These are phyloP conservation scores for Clavispora fructus DNA, from an alignment of 805 yeast species.

Conservation along the genomic window DNA sequence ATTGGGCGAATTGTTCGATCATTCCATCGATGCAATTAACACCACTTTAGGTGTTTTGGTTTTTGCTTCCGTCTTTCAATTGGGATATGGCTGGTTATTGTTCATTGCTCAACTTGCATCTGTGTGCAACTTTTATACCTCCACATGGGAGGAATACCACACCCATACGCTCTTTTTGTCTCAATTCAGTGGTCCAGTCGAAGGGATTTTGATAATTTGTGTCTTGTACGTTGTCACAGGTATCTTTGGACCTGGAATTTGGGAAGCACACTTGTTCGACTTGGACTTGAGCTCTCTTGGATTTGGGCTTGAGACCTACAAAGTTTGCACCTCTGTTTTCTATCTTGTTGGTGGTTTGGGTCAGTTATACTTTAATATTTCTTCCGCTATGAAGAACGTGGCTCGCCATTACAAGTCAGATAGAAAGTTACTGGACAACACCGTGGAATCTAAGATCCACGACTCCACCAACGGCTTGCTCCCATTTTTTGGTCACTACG, in stretches of 20 bases:
- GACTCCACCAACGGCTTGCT: constrained; percentile 47
- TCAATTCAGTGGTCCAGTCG: constrained; percentile 89
- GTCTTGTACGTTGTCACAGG: constrained; percentile 59
- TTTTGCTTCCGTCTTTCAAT: constrained; percentile 69
- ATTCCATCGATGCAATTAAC: constrained; percentile 68
- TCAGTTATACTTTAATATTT: constrained; percentile 58
- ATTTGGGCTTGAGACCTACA: constrained; percentile 14
- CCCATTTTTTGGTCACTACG: constrained; percentile 62
- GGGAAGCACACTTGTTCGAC: constrained; percentile 46
- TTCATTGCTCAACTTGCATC: constrained; percentile 67
- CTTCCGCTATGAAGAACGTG: constrained; percentile 62
- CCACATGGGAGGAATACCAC: constrained; percentile 95
- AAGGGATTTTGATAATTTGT: constrained; percentile 71
- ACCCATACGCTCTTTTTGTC: constrained; percentile 78
- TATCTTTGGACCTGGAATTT: constrained; percentile 59
- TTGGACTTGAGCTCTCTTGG: constrained; percentile 36
- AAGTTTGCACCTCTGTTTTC: constrained; percentile 37
- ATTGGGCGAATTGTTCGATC: constrained; percentile 90
- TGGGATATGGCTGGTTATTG: constrained; percentile 63
- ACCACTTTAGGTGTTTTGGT: constrained; percentile 76
- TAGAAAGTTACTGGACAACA: constrained; percentile 16
- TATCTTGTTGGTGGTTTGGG: constrained; percentile 49
- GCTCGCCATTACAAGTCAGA: constrained; percentile 36
- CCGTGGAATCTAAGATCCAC: constrained; percentile 29
- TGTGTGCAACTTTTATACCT: constrained; percentile 74